Evolutionary conservation across 75 land plant genomes (phyloP).

Genomic region (Ceratopteris richardii): DNA sequence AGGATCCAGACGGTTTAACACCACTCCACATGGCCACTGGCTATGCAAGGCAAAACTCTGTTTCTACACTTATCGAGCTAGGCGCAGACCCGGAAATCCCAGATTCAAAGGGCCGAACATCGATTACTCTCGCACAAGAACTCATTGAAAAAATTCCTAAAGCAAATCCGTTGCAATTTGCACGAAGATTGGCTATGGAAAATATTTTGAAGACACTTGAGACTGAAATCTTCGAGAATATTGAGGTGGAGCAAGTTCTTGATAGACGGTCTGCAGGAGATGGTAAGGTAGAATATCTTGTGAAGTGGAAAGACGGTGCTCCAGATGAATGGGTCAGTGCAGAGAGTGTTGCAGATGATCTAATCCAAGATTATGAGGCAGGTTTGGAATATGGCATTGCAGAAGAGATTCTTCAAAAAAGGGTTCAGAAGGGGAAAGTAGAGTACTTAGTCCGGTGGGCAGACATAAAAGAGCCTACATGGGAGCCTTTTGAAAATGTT

Average conservation of each 20-base stretch:
- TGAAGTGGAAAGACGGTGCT: constrained; percentile 75
- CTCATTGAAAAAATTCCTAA: constrained; percentile 49
- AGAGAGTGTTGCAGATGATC: constrained; percentile 52
- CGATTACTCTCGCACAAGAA: constrained; percentile 53
- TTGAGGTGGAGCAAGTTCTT: constrained; percentile 64
- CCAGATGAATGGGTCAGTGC: constrained; percentile 64
- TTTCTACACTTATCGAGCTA: constrained; percentile 42
- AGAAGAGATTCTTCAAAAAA: constrained; percentile 55
- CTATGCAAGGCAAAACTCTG: constrained; percentile 54
- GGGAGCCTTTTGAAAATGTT: constrained; percentile 91
- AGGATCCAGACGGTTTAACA: constrained; percentile 50
- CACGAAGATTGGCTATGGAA: constrained; percentile 62
- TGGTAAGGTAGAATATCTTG: constrained; percentile 64
- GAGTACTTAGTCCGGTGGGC: constrained; percentile 88
- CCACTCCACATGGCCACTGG: constrained; percentile 92
- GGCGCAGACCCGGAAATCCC: constrained; percentile 72
- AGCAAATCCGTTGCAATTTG: constrained; percentile 62
- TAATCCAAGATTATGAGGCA: constrained; percentile 71
- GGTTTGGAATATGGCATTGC: constrained; percentile 90
- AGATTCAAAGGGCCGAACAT: constrained; percentile 52
- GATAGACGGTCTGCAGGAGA: constrained; percentile 55
- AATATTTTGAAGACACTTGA: constrained; percentile 54
- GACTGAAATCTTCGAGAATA: constrained; percentile 57
- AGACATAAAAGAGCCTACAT: constrained; percentile 64
- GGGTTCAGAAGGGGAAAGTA: constrained; percentile 35